Evolutionary conservation across 1,139 yeast genomes (phyloP), one percentile per base, ranked within the genome.

Genomic region (Diutina rugosa): DNA sequence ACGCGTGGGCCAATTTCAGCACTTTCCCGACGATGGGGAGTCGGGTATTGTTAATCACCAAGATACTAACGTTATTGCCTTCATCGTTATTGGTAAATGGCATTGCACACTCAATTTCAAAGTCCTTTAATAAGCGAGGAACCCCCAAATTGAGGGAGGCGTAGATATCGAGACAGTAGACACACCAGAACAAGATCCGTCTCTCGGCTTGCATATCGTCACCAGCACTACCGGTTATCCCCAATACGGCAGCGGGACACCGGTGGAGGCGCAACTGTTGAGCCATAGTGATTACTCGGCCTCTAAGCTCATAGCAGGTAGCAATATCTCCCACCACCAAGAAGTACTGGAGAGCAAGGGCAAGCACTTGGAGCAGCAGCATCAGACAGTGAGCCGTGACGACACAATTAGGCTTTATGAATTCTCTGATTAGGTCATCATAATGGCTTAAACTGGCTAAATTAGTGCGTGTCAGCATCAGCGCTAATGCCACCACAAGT

Each of bases 191-290:
- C 47, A 88, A 70, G 55, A 89, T 78, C 64, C 96, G 80, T 59
- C 96, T 76, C 65, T 87, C 89, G 60, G 90, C 91, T 69, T 87
- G 95, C 72, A 86, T 90, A 35, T 59, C 59, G 56, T 79, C 79
- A 8, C 82, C 79, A 6, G 85, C 84, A 16, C 75, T 74, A 1
- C 72, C 69, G 57, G 69, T 67, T 28, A 73, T 64, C 0, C 78
- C 79, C 56, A 86, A 70, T 6, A 90, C 91, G 0, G 95, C 91
- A 14, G 91, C 87, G 14, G 96, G 96, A 69, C 96, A 87, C 61
- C 96, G 78, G 66, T 90, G 96, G 56, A 90, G 74, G 62, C 97
- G 81, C 57, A 90, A 72, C 62, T 90, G 95, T 64, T 88, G 96
- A 2, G 93, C 86, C 91, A 88, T 87, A 32, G 90, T 84, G 6